These are phyloP conservation scores for Rhinocladiella mackenziei DNA, from an alignment of 2,329 filamentous ascomycete species.

Conservation along the genomic window DNA sequence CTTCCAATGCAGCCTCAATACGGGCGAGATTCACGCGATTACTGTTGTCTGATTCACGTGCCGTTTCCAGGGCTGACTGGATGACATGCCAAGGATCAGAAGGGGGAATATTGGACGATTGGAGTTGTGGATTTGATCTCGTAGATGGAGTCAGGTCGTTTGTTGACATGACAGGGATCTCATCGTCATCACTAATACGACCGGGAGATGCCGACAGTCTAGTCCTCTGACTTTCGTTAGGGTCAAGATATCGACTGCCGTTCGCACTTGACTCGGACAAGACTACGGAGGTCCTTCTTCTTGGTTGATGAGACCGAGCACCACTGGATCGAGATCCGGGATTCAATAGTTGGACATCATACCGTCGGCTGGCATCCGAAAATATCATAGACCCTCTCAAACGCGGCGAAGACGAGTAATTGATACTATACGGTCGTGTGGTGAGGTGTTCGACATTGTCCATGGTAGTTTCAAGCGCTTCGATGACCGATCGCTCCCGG, in stretches of 20 bases:
- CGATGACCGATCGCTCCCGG: conserved; percentile 25
- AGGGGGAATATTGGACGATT: conserved; percentile 17
- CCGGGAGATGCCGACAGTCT: conserved; percentile 42
- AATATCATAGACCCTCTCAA: conserved; percentile 12
- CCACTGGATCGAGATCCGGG: conserved; percentile 1
- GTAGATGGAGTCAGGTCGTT: conserved; percentile 13
- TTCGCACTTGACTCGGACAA: conserved; percentile 36
- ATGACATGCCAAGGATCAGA: conserved; percentile 28
- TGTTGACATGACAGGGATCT: conserved; percentile 8
- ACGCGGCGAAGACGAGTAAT: conserved; percentile 25
- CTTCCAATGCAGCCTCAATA: conserved; percentile 26
- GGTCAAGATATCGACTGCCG: conserved; percentile 29
- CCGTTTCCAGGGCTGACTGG: conserved; percentile 24
- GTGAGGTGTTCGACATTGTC: conserved; percentile 17
- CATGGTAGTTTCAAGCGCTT: conserved; percentile 26
- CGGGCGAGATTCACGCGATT: conserved; percentile 16
- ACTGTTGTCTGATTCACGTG: conserved; percentile 16
- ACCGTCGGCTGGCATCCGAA: conserved; percentile 8
- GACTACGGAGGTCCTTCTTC: conserved; percentile 41
- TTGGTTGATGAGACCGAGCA: conserved; percentile 31
- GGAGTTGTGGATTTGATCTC: conserved; percentile 6
- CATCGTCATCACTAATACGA: conserved; percentile 35
- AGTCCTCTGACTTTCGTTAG: conserved; percentile 36
- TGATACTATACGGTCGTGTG: conserved; percentile 24
- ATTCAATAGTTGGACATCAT: conserved; percentile 15